Percentiles rank a stretch among this genome's conserved stretches.
Evolutionary conservation across 2,329 filamentous ascomycete species (phyloP).

Genomic region (Penicillium frequentans): DNA sequence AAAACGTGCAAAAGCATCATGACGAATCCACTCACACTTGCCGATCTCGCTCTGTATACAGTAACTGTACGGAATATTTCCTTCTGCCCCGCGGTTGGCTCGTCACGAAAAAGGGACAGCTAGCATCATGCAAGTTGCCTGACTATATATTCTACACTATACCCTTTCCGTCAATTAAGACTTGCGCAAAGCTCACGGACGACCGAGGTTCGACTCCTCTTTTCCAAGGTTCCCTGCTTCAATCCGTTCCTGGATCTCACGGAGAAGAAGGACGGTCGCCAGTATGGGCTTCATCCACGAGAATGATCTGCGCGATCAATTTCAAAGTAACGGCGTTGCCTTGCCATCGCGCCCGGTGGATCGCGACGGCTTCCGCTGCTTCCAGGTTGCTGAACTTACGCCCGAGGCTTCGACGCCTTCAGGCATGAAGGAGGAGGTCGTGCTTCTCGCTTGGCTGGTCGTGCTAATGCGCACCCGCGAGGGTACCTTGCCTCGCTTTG

Average conservation of each 20-base stretch:
- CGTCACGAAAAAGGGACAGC: neutral
- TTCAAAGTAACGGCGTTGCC: neutral
- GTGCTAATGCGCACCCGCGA: conserved; percentile 46
- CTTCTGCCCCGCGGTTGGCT: neutral
- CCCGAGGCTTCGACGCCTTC: conserved; percentile 28
- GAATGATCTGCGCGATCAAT: conserved; percentile 10
- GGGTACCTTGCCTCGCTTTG: conserved; percentile 36
- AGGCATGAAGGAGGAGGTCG: conserved; percentile 41
- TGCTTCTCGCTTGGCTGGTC: conserved; percentile 49
- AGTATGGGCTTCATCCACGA: conserved; percentile 19
- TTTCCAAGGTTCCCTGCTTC: neutral
- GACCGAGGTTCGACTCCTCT: conserved; percentile 5
- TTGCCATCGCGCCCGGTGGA: neutral
- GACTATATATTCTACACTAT: conserved; percentile 15
- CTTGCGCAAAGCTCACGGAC: conserved; percentile 9
- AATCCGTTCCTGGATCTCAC: conserved; percentile 1
- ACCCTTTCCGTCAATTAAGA: conserved; percentile 9
- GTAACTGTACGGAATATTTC: conserved; percentile 4
- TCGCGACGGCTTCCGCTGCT: conserved; percentile 19
- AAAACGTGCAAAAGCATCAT: neutral
- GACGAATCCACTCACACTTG: neutral
- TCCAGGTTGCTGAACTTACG: conserved; percentile 30
- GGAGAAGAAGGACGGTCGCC: conserved; percentile 4
- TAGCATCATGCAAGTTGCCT: neutral
- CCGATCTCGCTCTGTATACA: conserved; percentile 3